These are phyloP conservation scores for Nepenthes mirabilis DNA, from an alignment of 148 eudicot genomes.

Conservation along the genomic window DNA sequence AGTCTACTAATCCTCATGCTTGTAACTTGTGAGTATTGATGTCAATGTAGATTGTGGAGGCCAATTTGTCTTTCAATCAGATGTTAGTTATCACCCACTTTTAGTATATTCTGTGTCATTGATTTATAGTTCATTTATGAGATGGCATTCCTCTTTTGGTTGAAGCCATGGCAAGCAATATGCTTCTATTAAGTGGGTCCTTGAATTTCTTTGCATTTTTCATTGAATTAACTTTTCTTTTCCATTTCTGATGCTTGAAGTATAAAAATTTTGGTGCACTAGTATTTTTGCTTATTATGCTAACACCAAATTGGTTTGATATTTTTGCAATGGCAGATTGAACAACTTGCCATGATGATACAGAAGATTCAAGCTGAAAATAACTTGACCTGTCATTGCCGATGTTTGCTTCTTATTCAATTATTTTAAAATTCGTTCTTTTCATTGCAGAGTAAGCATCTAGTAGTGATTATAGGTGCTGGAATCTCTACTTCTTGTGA, in stretches of 20 bases:
- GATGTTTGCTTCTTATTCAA: background rate
- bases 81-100: too few species aligned
- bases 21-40: too few species aligned
- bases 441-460: constrained; percentile 77
- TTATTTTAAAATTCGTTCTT: background rate
- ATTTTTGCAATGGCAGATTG: constrained; percentile 41
- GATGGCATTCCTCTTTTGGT: too few species aligned
- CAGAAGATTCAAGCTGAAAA: constrained; percentile 38
- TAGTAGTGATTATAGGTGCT: constrained; percentile 93
- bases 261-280: too few species aligned
- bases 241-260: too few species aligned
- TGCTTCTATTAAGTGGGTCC: background rate
- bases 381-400: background rate
- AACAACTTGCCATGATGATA: constrained; percentile 63
- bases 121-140: too few species aligned
- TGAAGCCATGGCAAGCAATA: background rate
- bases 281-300: constrained; percentile 1
- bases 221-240: too few species aligned
- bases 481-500: constrained; percentile 99
- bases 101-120: too few species aligned
- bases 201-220: too few species aligned
- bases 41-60: too few species aligned
- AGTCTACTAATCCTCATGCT: too few species aligned
- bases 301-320: constrained; percentile 9
- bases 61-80: too few species aligned